These are phyloP conservation scores for Earliella scabrosa DNA, from an alignment of 1,284 basidiomycete genomes.

Conservation along the genomic window DNA sequence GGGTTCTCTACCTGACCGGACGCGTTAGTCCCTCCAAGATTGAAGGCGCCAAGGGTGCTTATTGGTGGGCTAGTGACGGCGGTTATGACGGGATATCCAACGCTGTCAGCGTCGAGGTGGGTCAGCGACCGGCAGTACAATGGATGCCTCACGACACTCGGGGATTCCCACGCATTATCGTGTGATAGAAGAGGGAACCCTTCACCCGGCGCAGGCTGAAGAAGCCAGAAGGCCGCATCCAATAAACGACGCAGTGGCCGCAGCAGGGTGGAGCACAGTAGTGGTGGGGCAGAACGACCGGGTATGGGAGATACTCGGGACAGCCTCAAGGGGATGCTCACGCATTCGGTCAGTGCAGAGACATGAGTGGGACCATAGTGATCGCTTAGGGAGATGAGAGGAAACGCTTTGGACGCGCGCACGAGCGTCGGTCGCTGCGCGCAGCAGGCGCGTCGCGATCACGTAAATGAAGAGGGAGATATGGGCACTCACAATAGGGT, in stretches of 20 bases:
- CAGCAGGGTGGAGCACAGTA: too few relatives aligned
- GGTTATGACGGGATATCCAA: constrained; percentile 58
- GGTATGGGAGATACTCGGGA: too few relatives aligned
- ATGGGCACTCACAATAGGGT: constrained; percentile 38
- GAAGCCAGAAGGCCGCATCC: background rate
- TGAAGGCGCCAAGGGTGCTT: constrained; percentile 44
- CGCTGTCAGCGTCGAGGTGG: constrained; percentile 25
- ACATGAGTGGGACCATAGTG: too few relatives aligned
- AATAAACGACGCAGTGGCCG: too few relatives aligned
- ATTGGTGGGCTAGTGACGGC: constrained; percentile 38
- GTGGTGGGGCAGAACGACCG: too few relatives aligned
- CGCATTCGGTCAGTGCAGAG: background rate
- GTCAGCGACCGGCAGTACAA: too few relatives aligned
- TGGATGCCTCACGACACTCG: too few relatives aligned
- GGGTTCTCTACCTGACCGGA: constrained; percentile 44
- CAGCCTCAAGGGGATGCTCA: too few relatives aligned
- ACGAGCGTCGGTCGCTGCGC: constrained; percentile 14
- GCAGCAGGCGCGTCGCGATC: background rate
- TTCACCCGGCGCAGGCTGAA: background rate
- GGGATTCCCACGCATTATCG: background rate
- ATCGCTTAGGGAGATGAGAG: background rate
- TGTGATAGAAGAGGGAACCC: background rate
- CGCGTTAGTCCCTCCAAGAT: constrained; percentile 57
- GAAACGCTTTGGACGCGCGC: background rate
- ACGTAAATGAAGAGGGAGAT: background rate